Base-by-base conservation (phyloP, 2,329 filamentous ascomycete genomes). In the Pezicula rhizophila region DNA sequence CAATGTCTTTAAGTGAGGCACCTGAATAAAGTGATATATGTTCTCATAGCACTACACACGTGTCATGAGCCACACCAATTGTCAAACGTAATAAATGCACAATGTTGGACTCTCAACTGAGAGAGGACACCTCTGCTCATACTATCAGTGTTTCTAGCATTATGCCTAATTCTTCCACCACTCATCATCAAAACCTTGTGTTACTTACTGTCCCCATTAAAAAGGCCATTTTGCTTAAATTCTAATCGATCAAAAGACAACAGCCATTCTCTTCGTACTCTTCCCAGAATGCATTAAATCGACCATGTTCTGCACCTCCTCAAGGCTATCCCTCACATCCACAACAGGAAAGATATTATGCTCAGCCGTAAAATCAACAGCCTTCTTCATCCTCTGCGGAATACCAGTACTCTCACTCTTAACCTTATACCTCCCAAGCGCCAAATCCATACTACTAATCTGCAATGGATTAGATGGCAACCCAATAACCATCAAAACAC, bases 401-500 rank as follows among this genome's bases (percentile, higher is more conserved):
- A 68, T 70, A 39, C 69, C 61, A 1, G 68, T 71, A 52, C 65
- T 69, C 37, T 71, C 69, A 8, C 66, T 66, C 55, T 69, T 70
- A 54, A 72, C 64, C 31, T 64, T 61, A 55, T 70, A 72, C 25
- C 56, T 59, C 0, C 67, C 67, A n/a, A 68, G 64, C 1, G 67
- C 64, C 23, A 72, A 59, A 34, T 71, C 69, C 53, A 70, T 66
- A 2, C 65, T 65, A 17, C 61, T 66, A 43, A 69, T 58, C 42
- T 63, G 60, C 10, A 73, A 49, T 4, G 63, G 59, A 45, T 69
- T 63, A 1, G 62, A 57, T 5, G 69, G 62, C 42, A 73, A 67
- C 4, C 70, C 70, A 42, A 72, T 65, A 5, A 72, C 60, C 70
- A 73, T 71, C 41, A 73, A 52, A 4, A 68, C 58, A 8, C 70